A percentile compares a stretch with the other conserved stretches of the same genome.
phyloP scores from a whole-genome alignment of 805 yeast species.

The Scheffersomyces amazonensis region DNA sequence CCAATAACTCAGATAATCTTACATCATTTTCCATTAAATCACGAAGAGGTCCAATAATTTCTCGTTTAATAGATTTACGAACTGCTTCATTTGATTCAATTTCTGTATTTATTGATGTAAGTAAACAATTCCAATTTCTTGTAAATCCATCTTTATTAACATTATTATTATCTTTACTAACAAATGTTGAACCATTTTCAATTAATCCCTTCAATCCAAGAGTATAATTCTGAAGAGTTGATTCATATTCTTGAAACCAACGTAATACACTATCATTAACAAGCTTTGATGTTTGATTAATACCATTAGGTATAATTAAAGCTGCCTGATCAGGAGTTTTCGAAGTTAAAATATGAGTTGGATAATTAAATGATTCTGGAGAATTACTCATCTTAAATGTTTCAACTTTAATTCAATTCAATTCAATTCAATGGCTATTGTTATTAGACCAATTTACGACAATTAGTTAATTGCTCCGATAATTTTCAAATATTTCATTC shows the following conservation, averaged over 20 bases:
- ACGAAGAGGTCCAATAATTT: constrained; percentile 53
- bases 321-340: constrained; percentile 43
- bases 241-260: constrained; percentile 29
- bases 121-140: constrained; percentile 45
- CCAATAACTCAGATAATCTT: constrained; percentile 54
- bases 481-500: too few relatives aligned
- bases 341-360: constrained; percentile 38
- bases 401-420: background rate
- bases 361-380: constrained; percentile 8
- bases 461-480: too few relatives aligned
- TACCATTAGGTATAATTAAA: constrained; percentile 31
- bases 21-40: constrained; percentile 52
- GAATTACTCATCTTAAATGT: background rate
- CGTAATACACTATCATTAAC: constrained; percentile 26
- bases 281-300: constrained; percentile 26
- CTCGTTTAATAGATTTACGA: constrained; percentile 46
- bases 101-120: constrained; percentile 50
- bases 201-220: constrained; percentile 52
- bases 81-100: constrained; percentile 47
- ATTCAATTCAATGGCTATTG: background rate
- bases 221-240: constrained; percentile 31
- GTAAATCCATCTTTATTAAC: constrained; percentile 20
- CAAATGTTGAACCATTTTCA: constrained; percentile 27
- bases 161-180: constrained; percentile 23
- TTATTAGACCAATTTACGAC: too few relatives aligned